Conservation (phyloP, 352 stramenopile species). For the Globisporangium paddicum region DNA sequence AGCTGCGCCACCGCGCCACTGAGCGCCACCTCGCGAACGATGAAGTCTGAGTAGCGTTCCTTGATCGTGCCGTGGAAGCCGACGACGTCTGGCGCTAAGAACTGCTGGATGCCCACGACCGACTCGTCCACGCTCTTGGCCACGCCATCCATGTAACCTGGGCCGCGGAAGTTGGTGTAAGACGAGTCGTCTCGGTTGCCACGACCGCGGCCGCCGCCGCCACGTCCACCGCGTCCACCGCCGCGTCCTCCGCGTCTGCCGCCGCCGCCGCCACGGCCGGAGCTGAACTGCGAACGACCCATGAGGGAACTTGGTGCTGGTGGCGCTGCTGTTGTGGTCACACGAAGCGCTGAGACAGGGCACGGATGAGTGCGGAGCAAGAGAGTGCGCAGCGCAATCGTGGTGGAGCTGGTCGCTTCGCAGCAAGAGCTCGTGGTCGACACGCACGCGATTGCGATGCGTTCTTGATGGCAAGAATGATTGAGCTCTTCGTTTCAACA, state of each 20-base stretch:
- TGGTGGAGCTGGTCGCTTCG: neutral
- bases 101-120: conserved; percentile 69
- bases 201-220: conserved; percentile 12
- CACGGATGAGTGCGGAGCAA: neutral
- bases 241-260: conserved; percentile 23
- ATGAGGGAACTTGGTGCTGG: conserved; percentile 2
- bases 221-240: conserved; percentile 15
- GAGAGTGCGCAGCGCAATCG: conserved; percentile 3
- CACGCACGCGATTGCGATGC: neutral
- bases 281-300: conserved; percentile 16
- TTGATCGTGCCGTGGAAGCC: conserved; percentile 88
- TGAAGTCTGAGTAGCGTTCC: conserved; percentile 90
- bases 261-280: conserved; percentile 17
- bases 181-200: conserved; percentile 12
- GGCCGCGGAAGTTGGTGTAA: conserved; percentile 37
- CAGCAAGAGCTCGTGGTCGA: neutral
- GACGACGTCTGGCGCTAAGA: conserved; percentile 45
- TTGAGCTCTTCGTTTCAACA: conserved; percentile 8
- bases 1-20: conserved; percentile 53
- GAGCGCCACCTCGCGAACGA: conserved; percentile 82
- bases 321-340: neutral
- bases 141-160: conserved; percentile 72
- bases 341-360: neutral
- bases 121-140: conserved; percentile 72
- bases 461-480: neutral